Evolutionary conservation across 1,139 yeast genomes (phyloP).

Genomic region (Magnusiomyces fungicola): DNA sequence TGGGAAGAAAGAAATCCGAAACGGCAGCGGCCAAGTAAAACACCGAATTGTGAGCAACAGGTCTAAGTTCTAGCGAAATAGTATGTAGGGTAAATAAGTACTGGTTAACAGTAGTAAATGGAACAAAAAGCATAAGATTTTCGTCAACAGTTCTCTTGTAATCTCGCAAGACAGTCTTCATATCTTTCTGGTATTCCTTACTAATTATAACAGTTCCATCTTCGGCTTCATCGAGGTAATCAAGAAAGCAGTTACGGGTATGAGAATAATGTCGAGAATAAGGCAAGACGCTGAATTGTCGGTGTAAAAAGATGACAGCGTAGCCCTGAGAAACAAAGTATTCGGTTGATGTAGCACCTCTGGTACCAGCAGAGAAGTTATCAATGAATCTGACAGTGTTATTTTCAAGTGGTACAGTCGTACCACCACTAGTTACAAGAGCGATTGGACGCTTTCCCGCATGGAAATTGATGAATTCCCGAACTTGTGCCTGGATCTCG

Average conservation of each 20-base stretch:
- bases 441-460: constrained; percentile 48
- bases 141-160: constrained; percentile 55
- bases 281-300: constrained; percentile 88
- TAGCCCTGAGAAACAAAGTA: constrained; percentile 78
- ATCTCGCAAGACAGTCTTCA: constrained; percentile 58
- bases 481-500: constrained; percentile 49
- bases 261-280: constrained; percentile 85
- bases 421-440: constrained; percentile 93
- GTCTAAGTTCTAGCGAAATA: constrained; percentile 53
- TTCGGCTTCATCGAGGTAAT: constrained; percentile 49
- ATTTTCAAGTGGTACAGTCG: constrained; percentile 94
- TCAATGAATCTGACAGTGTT: constrained; percentile 95
- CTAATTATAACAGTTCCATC: constrained; percentile 40
- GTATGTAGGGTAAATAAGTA: constrained; percentile 75
- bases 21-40: constrained; percentile 97
- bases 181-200: constrained; percentile 51
- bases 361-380: constrained; percentile 93
- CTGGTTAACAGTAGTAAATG: constrained; percentile 93
- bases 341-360: constrained; percentile 96
- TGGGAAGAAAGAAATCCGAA: constrained; percentile 89
- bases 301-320: constrained; percentile 84
- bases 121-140: constrained; percentile 58
- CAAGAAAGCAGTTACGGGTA: constrained; percentile 77
- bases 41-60: constrained; percentile 35
- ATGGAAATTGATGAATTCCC: constrained; percentile 47